Base-by-base conservation (phyloP, 805 yeast genomes). In the Wickerhamiella shivajii region DNA sequence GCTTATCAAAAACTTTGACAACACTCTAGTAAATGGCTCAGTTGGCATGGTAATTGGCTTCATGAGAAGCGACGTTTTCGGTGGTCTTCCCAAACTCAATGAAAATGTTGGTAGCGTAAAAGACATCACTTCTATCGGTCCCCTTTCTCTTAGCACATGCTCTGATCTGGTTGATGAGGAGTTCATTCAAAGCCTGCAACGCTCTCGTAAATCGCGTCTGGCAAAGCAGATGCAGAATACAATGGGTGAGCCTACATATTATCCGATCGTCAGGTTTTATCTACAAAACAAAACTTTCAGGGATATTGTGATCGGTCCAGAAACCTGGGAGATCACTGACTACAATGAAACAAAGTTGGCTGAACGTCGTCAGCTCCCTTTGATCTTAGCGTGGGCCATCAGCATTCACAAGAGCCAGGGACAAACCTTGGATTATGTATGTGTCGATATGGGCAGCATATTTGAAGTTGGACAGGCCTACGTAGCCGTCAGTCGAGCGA, bases 321-420 rank as follows among this genome's bases (percentile, higher is more conserved):
- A 87, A 50, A 63, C 63, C 10, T 87, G 95, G 83, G 66, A 65
- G 0, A 61, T 80, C 15, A 87, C 76, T 42, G 92, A 83, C 53
- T 83, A 77, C 33, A 57, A 64, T 16, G 81, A 77, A 14, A 62
- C 62, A 6, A 69, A 76, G 0, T 44, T 81, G 10, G 93, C 80
- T 1, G 63, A 77, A 2, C 63, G 96, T 45, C 61, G 64, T 0
- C 98, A 90, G 49, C 44, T 90, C 2, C 98, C 98, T 0, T 57
- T 90, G 34, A 74, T 87, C 45, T 59, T 85, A n/a, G 93, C 98
- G 0, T 90, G 97, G 96, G 84, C 98, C 0, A 56, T 90, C 27
- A 84, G 96, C 0, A 85, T 90, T 28, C 98, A 90, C 52, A 87
- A 90, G 57, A 74, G 96, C 0, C 98, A 87, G 53, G 98, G 98